These are phyloP conservation scores for Aspergillus avenaceus DNA, from an alignment of 495 filamentous ascomycete species.

Conservation along the genomic window DNA sequence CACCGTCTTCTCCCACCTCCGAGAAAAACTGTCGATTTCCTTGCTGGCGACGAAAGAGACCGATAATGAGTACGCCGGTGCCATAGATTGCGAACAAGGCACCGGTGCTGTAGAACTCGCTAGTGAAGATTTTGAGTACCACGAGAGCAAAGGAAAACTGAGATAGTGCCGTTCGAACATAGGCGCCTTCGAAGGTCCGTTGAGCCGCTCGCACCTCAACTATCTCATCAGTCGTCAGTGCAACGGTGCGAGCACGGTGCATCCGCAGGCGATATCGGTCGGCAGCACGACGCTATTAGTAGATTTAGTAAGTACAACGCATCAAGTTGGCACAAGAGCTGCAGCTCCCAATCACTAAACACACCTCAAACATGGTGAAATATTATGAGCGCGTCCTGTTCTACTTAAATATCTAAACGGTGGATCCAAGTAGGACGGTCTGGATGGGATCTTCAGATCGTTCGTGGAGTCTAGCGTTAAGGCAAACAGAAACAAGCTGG, in stretches of 20 bases:
- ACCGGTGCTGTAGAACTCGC: constrained; percentile 90
- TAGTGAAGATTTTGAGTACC: constrained; percentile 93
- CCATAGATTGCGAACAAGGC: constrained; percentile 91
- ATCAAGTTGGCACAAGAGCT: background rate
- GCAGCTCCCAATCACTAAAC: constrained; percentile 5
- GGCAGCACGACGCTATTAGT: constrained; percentile 38
- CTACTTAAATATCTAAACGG: background rate
- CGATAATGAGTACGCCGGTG: constrained; percentile 73
- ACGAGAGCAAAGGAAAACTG: constrained; percentile 95
- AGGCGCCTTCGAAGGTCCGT: constrained; percentile 95
- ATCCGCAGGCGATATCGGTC: constrained; percentile 59
- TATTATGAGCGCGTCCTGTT: background rate
- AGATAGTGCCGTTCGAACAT: constrained; percentile 86
- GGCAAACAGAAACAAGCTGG: background rate
- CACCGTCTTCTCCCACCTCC: constrained; percentile 62
- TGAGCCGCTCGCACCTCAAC: constrained; percentile 93
- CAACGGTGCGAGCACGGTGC: constrained; percentile 80
- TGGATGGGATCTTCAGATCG: background rate
- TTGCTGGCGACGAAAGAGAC: constrained; percentile 76
- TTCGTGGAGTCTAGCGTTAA: background rate
- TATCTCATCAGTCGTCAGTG: constrained; percentile 77
- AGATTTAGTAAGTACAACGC: background rate
- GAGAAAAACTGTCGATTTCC: constrained; percentile 93
- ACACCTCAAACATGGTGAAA: constrained; percentile 33
- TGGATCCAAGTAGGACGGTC: background rate